Conservation (phyloP, 2,329 filamentous ascomycete species). For the Raffaelea ambrosiae region DNA sequence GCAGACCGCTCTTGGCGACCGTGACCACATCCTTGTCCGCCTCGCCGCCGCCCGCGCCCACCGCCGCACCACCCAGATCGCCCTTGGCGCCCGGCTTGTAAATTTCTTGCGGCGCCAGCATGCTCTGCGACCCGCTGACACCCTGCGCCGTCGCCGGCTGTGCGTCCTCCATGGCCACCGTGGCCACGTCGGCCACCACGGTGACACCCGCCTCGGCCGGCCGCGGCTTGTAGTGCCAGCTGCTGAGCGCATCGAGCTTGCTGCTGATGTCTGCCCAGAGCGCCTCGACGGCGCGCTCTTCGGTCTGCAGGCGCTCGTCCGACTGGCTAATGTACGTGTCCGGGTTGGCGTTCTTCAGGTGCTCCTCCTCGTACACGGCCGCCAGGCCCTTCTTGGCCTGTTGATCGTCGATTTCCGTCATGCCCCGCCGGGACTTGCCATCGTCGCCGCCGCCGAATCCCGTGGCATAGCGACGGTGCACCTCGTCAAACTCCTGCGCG, state of each 20-base stretch:
- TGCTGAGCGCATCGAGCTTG: constrained; percentile 81
- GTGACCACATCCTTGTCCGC: constrained; percentile 39
- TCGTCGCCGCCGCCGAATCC: constrained; percentile 47
- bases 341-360: constrained; percentile 69
- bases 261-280: constrained; percentile 76
- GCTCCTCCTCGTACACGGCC: constrained; percentile 90
- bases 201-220: constrained; percentile 72
- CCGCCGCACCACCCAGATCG: constrained; percentile 33
- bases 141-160: constrained; percentile 76
- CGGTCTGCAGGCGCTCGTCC: constrained; percentile 72
- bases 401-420: constrained; percentile 74
- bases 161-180: constrained; percentile 89
- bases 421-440: constrained; percentile 53
- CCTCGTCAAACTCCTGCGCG: constrained; percentile 84
- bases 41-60: neutral
- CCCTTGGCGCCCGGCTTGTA: constrained; percentile 72
- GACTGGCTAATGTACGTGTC: constrained; percentile 70
- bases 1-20: constrained; percentile 66
- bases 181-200: constrained; percentile 84
- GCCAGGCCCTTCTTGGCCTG: constrained; percentile 84
- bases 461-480: constrained; percentile 65
- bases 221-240: constrained; percentile 93
- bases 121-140: constrained; percentile 57
- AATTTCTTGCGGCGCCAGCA: constrained; percentile 88
- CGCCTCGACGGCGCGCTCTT: constrained; percentile 72